Conservation (phyloP, 257 asterid genomes). For the Marsdenia floribunda region DNA sequence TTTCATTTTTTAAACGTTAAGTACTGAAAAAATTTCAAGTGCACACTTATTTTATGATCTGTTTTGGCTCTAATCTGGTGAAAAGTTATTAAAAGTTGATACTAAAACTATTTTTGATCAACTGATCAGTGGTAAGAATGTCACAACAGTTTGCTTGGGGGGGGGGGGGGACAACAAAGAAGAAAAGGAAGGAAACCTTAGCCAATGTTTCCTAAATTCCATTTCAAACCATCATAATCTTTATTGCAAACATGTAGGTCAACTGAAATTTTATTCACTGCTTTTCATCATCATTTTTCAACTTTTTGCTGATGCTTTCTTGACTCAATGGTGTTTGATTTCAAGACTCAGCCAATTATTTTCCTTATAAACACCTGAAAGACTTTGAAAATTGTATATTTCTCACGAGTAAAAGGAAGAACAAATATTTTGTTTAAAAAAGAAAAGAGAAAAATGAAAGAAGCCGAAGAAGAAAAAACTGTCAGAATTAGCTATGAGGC, state of each 20-base stretch:
- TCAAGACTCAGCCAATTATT: conserved; percentile 34
- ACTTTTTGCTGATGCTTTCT: conserved; percentile 23
- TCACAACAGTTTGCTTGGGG: too few species aligned
- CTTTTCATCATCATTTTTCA: conserved; percentile 21
- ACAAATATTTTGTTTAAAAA: neutral
- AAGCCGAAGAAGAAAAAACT: neutral
- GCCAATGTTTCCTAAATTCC: too few species aligned
- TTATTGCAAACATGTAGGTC: conserved; percentile 58
- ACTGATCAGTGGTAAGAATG: too few species aligned
- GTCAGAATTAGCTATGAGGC: conserved; percentile 32
- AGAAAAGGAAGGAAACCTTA: too few species aligned
- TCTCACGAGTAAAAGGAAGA: conserved; percentile 7
- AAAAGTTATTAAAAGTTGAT: too few species aligned
- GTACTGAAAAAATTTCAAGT: too few species aligned
- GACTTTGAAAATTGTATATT: conserved; percentile 14
- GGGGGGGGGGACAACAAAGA: too few species aligned
- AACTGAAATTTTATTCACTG: conserved; percentile 46
- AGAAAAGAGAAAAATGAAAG: neutral
- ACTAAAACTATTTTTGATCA: too few species aligned
- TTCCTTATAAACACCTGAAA: conserved; percentile 24
- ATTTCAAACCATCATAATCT: too few species aligned
- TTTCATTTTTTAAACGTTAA: too few species aligned
- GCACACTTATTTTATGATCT: too few species aligned
- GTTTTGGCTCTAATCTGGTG: too few species aligned
- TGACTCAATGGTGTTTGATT: conserved; percentile 24